These are phyloP conservation scores for Phytophthora cryptogea DNA, from an alignment of 352 stramenopile species.

Conservation along the genomic window DNA sequence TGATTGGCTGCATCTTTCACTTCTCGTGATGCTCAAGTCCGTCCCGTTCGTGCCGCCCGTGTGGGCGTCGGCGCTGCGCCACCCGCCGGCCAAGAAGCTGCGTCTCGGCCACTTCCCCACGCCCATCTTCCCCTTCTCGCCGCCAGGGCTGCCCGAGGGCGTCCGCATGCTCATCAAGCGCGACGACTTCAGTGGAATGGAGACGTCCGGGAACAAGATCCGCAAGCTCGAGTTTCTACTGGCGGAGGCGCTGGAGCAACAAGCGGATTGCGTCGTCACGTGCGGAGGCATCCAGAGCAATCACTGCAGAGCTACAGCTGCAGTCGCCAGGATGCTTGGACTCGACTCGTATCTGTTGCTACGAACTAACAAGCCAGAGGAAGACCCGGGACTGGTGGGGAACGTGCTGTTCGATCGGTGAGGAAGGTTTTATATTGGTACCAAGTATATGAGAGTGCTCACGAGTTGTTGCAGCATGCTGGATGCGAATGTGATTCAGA, in stretches of 20 bases:
- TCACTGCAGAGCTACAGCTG: constrained; percentile 90
- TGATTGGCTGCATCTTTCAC: constrained; percentile 24
- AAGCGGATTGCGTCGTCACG: constrained; percentile 90
- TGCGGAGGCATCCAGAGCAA: constrained; percentile 95
- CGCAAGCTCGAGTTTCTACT: constrained; percentile 96
- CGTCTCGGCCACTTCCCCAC: constrained; percentile 80
- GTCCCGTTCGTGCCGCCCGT: constrained; percentile 62
- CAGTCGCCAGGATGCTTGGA: constrained; percentile 87
- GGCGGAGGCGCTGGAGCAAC: constrained; percentile 86
- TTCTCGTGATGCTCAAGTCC: constrained; percentile 53
- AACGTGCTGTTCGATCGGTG: constrained; percentile 82
- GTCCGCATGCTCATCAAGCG: constrained; percentile 87
- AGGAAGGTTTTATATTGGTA: background rate
- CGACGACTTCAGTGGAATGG: constrained; percentile 88
- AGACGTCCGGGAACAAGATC: constrained; percentile 95
- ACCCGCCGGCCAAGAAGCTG: constrained; percentile 53
- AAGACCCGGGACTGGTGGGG: constrained; percentile 69
- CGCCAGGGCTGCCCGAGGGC: constrained; percentile 66
- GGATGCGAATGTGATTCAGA: constrained; percentile 73
- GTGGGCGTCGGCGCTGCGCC: constrained; percentile 61
- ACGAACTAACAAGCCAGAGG: constrained; percentile 74
- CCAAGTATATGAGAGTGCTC: background rate
- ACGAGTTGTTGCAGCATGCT: constrained; percentile 50
- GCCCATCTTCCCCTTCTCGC: constrained; percentile 73
- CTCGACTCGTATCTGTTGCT: constrained; percentile 93